Evolutionary conservation across 495 filamentous ascomycete species (phyloP), one percentile per base, ranked within the genome.

Genomic region (Aspergillus bertholletiae): DNA sequence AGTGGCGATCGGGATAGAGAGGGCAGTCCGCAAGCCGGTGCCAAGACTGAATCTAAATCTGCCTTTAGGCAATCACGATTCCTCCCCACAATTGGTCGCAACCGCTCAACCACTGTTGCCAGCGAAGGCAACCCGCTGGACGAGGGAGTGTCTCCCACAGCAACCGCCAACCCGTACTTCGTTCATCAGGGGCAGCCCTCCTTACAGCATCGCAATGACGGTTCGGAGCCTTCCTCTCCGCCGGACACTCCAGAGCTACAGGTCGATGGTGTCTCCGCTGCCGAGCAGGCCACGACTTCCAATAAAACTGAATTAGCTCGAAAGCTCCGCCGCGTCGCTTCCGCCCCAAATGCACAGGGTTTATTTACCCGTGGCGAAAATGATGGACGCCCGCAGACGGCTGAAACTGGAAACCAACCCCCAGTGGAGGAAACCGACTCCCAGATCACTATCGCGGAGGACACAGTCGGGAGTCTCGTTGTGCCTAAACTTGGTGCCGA

Each of bases 101-200:
- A 84, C 56, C 83, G 87, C 23, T 96, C 92, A 34, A 85, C 86
- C 37, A 97, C 94, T 11, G 91, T 94, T 22, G 92, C 92, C 41
- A 96, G 92, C 69, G 94, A 97, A 67, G 90, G 93, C 59, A 90
- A 97, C 66, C 83, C 85, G 35, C 79, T 96, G 39, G 93, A 96
- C 62, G 91, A 96, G 67, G 78, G 81, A 59, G 79, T 96, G 53
- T 96, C 91, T 56, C 94, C 95, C 21, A 97, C 91, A 17, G 95
- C 93, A 15, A 85, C 92, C 58, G 95, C 92, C 26, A 98, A 98
- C 65, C 94, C 94, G 3, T 98, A 98, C 66, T 98, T 98, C 70
- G 88, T 86, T 46, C 95, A 97, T 69, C 94, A 98, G 68, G 94
- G 94, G 50, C 93, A 91, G 55, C 94, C 94, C 18, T 85, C 89